Evolutionary conservation across 2,329 filamentous ascomycete species (phyloP).

Genomic region (Falciphora oryzae): DNA sequence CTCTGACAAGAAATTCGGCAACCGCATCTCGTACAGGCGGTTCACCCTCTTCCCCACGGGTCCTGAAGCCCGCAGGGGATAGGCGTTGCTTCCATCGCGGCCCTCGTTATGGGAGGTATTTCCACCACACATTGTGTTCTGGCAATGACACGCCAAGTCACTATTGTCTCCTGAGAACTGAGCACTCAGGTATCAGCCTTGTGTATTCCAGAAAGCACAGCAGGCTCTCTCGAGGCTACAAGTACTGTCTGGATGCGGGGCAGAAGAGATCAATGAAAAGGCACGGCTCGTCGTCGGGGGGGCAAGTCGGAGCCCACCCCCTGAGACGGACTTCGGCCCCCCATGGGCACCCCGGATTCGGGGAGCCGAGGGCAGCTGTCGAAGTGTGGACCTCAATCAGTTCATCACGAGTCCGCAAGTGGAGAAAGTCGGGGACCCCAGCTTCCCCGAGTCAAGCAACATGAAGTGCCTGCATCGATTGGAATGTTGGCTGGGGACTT

Average conservation of each 20-base stretch:
- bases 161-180: background rate
- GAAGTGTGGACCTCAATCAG: background rate
- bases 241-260: background rate
- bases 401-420: conserved; percentile 1
- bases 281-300: too few species aligned
- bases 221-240: background rate
- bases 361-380: background rate
- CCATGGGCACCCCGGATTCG: background rate
- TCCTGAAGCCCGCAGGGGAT: conserved; percentile 18
- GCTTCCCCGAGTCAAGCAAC: background rate
- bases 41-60: conserved; percentile 20
- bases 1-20: conserved; percentile 18
- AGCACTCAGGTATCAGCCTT: background rate
- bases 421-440: conserved; percentile 16
- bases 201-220: background rate
- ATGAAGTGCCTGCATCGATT: background rate
- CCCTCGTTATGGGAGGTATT: background rate
- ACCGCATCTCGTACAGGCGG: conserved; percentile 18
- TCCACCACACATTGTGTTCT: background rate
- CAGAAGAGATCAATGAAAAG: background rate
- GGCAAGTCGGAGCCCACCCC: too few species aligned
- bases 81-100: conserved; percentile 6
- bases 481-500: too few species aligned
- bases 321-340: background rate
- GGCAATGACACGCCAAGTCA: background rate